phyloP scores from a whole-genome alignment of 2,329 filamentous ascomycete genomes.

The Pyricularia pennisetigena region DNA sequence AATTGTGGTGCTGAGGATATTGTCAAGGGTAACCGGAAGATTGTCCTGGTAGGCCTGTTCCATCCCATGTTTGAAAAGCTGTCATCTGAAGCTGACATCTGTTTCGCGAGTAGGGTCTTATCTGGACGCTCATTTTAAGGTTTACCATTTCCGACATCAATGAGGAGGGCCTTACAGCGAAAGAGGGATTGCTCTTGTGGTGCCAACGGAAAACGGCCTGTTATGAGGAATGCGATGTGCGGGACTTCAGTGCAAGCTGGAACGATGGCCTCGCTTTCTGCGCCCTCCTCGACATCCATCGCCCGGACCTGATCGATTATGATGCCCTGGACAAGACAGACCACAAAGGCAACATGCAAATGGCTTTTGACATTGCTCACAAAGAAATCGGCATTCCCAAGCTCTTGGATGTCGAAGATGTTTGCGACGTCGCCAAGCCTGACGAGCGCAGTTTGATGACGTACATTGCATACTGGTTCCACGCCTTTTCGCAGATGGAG shows the following conservation, averaged over 20 bases:
- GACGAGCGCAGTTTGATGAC: slow-evolving; percentile 98
- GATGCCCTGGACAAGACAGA: slow-evolving; percentile 89
- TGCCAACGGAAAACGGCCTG: slow-evolving; percentile 98
- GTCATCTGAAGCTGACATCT: not conserved
- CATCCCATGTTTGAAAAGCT: not conserved
- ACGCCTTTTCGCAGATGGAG: slow-evolving; percentile 98
- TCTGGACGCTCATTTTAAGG: slow-evolving; percentile 95
- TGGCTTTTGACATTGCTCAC: slow-evolving; percentile 92
- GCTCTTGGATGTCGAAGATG: slow-evolving; percentile 93
- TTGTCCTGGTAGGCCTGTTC: slow-evolving; percentile 51
- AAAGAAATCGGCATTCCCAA: slow-evolving; percentile 96
- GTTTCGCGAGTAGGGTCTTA: slow-evolving; percentile 48
- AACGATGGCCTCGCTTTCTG: slow-evolving; percentile 97
- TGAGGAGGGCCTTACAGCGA: slow-evolving; percentile 93
- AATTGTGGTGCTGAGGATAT: slow-evolving; percentile 98
- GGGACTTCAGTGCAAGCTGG: slow-evolving; percentile 93
- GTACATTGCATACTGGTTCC: slow-evolving; percentile 99
- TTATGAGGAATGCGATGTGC: slow-evolving; percentile 92
- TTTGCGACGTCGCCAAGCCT: slow-evolving; percentile 90
- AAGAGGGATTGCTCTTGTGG: slow-evolving; percentile 91
- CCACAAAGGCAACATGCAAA: slow-evolving; percentile 93
- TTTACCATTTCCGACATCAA: slow-evolving; percentile 99
- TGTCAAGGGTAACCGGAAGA: slow-evolving; percentile 95
- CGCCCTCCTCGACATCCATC: slow-evolving; percentile 90
- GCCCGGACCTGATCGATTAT: slow-evolving; percentile 94